Evolutionary conservation across 306 rosid species (phyloP).

Genomic region (Prunus davidiana): DNA sequence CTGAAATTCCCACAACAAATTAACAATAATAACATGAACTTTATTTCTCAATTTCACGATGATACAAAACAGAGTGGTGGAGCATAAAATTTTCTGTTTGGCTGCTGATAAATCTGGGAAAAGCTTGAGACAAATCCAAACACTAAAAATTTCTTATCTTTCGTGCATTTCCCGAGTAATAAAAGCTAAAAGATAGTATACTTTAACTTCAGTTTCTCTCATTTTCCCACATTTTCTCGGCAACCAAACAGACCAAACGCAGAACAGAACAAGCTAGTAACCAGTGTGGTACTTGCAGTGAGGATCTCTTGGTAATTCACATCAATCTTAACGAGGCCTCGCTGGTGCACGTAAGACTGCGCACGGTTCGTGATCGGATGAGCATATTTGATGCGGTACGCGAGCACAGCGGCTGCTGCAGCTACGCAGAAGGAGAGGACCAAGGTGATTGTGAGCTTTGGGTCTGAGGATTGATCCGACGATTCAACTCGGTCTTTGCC

Average conservation of each 20-base stretch:
- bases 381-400: conserved; percentile 37
- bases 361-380: conserved; percentile 10
- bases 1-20: conserved; percentile 35
- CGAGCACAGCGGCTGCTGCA: conserved; percentile 41
- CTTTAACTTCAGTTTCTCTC: neutral
- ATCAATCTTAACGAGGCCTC: conserved; percentile 45
- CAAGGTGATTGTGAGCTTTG: conserved; percentile 32
- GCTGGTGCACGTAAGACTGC: conserved; percentile 32
- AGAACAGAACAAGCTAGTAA: neutral
- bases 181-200: neutral
- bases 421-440: conserved; percentile 54
- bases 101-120: conserved; percentile 1
- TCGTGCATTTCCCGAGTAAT: neutral
- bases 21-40: conserved; percentile 5
- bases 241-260: neutral
- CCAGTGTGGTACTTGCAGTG: conserved; percentile 41
- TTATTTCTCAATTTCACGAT: neutral
- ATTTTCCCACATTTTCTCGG: neutral
- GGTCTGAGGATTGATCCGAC: conserved; percentile 23
- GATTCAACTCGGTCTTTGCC: conserved; percentile 37
- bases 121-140: neutral
- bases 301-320: conserved; percentile 56
- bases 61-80: neutral
- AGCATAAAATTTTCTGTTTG: conserved; percentile 1
- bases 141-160: neutral